A percentile compares a stretch with the other conserved stretches of the same genome.
Conservation (phyloP, 768 basidiomycete species). For the Mycena sanguinolenta region DNA sequence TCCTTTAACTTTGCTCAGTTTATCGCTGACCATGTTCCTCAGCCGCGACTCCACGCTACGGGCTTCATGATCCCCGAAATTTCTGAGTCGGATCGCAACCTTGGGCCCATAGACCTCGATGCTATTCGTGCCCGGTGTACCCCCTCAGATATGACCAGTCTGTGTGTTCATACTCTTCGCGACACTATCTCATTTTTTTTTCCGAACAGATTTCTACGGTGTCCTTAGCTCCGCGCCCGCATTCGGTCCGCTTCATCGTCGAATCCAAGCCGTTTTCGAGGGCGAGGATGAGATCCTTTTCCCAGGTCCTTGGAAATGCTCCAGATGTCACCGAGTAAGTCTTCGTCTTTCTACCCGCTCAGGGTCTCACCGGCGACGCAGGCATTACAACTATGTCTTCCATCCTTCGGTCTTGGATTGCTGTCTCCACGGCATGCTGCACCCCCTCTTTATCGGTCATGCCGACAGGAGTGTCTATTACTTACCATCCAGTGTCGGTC, state of each 20-base stretch:
- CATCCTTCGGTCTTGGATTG: slow-evolving; percentile 52
- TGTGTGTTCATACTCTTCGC: neutral
- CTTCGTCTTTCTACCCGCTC: neutral
- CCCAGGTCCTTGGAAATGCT: slow-evolving; percentile 36
- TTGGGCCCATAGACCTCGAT: slow-evolving; percentile 18
- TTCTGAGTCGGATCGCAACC: slow-evolving; percentile 14
- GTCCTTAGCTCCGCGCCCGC: slow-evolving; percentile 38
- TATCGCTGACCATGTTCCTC: neutral
- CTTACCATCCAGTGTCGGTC: slow-evolving; percentile 44
- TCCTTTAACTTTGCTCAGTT: neutral
- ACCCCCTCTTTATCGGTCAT: slow-evolving; percentile 47
- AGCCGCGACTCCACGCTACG: slow-evolving; percentile 35
- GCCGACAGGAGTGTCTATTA: slow-evolving; percentile 46
- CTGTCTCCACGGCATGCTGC: slow-evolving; percentile 49
- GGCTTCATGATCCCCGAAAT: slow-evolving; percentile 33
- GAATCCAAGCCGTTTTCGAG: slow-evolving; percentile 36
- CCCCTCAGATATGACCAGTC: slow-evolving; percentile 16
- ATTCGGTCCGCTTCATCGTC: slow-evolving; percentile 43
- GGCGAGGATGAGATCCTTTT: slow-evolving; percentile 26
- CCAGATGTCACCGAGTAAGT: slow-evolving; percentile 29
- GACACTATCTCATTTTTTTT: neutral
- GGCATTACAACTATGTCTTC: slow-evolving; percentile 38
- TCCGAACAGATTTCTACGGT: slow-evolving; percentile 35
- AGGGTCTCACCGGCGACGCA: neutral
- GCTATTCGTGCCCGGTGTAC: slow-evolving; percentile 26